Percentiles rank a stretch among this genome's conserved stretches.
Evolutionary conservation across 768 basidiomycete species (phyloP).

Genomic region (Pseudohyphozyma bogoriensis): DNA sequence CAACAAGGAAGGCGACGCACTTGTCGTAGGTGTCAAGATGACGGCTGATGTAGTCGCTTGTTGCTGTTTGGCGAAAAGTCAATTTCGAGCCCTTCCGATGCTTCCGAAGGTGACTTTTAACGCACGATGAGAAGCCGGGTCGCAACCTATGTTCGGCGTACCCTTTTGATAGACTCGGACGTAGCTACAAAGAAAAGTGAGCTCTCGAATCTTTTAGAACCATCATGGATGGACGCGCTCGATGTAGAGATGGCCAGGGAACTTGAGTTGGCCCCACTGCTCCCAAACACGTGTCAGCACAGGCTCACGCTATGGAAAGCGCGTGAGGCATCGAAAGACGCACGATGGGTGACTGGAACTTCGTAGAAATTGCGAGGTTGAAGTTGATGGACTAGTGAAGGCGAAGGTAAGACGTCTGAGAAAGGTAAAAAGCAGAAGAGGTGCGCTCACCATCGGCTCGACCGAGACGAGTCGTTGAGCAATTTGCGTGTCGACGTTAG

Average conservation of each 20-base stretch:
- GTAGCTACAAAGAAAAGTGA: slow-evolving; percentile 1
- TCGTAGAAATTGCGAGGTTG: slow-evolving; percentile 50
- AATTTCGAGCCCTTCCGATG: too few species aligned
- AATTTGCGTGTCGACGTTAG: slow-evolving; percentile 53
- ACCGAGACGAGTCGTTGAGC: slow-evolving; percentile 62
- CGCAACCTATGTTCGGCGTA: slow-evolving; percentile 56
- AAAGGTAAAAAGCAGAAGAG: background rate
- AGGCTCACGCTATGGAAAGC: too few species aligned
- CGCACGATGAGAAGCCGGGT: slow-evolving; percentile 46
- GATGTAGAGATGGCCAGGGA: background rate
- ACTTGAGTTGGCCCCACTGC: slow-evolving; percentile 32
- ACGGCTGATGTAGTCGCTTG: slow-evolving; percentile 46
- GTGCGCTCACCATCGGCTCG: slow-evolving; percentile 66
- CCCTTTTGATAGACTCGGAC: slow-evolving; percentile 46
- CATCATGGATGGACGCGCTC: background rate
- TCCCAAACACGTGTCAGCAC: too few species aligned
- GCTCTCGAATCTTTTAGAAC: background rate
- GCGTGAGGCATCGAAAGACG: too few species aligned
- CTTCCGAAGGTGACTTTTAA: slow-evolving; percentile 44
- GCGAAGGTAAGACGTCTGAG: background rate
- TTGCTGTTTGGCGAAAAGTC: background rate
- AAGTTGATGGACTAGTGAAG: slow-evolving; percentile 55
- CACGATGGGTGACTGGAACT: slow-evolving; percentile 11
- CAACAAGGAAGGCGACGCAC: too few species aligned
- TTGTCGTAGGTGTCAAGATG: slow-evolving; percentile 35